These are phyloP conservation scores for Kwoniella europaea DNA, from an alignment of 768 basidiomycete species.

Conservation along the genomic window DNA sequence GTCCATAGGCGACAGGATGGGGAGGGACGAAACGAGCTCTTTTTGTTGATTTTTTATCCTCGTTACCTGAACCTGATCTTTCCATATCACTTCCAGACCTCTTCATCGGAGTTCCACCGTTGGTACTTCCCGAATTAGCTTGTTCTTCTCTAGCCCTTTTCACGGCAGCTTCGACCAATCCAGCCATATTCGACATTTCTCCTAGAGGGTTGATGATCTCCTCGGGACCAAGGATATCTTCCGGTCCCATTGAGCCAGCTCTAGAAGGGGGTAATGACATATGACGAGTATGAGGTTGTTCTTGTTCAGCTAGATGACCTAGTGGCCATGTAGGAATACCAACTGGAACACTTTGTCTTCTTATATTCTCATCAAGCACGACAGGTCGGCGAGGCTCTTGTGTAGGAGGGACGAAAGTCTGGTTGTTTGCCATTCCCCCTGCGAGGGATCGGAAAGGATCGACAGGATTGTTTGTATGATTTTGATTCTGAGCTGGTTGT, in stretches of 20 bases:
- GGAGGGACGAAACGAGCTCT: slow-evolving; percentile 36
- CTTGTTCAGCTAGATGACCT: slow-evolving; percentile 9
- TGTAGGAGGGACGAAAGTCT: slow-evolving; percentile 1
- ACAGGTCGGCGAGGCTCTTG: slow-evolving; percentile 11
- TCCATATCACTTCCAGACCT: slow-evolving; percentile 14
- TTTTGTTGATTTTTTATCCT: slow-evolving; percentile 28
- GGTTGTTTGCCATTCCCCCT: not conserved
- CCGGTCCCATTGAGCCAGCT: slow-evolving; percentile 66
- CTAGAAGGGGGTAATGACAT: slow-evolving; percentile 51
- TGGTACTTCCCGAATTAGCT: slow-evolving; percentile 1
- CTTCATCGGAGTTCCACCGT: slow-evolving; percentile 9
- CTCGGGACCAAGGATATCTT: slow-evolving; percentile 68
- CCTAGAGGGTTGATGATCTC: slow-evolving; percentile 57
- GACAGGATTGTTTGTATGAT: not conserved
- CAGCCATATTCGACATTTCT: slow-evolving; percentile 56
- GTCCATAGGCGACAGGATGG: slow-evolving; percentile 27
- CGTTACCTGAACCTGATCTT: slow-evolving; percentile 3
- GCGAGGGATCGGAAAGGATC: not conserved
- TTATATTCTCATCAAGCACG: slow-evolving; percentile 14
- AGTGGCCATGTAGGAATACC: not conserved
- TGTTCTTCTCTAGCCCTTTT: slow-evolving; percentile 53
- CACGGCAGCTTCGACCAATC: slow-evolving; percentile 56
- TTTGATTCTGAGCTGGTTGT: not conserved
- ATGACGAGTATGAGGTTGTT: slow-evolving; percentile 26
- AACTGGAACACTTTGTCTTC: slow-evolving; percentile 17